These are phyloP conservation scores for Pelagophyceae sp. DNA, from an alignment of 352 stramenopile genomes.

Conservation along the genomic window DNA sequence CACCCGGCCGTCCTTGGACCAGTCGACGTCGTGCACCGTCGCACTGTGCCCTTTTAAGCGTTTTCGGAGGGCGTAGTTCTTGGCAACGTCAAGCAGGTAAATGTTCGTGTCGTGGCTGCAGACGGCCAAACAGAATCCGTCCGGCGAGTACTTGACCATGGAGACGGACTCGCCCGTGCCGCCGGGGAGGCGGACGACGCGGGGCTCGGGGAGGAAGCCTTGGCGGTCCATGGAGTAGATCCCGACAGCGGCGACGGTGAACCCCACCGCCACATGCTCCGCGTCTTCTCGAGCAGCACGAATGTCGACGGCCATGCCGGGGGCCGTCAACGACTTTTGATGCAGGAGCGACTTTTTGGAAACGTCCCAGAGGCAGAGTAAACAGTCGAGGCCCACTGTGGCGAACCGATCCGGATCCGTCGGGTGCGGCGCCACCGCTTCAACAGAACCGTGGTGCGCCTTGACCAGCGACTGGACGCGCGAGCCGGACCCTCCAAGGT, in stretches of 20 bases:
- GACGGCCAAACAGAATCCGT: slow-evolving; percentile 37
- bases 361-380: slow-evolving; percentile 22
- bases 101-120: slow-evolving; percentile 60
- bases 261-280: slow-evolving; percentile 19
- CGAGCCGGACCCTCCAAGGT: background rate
- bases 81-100: slow-evolving; percentile 44
- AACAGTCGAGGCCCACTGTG: slow-evolving; percentile 25
- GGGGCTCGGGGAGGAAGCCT: background rate
- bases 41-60: slow-evolving; percentile 57
- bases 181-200: background rate
- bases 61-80: slow-evolving; percentile 43
- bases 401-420: background rate
- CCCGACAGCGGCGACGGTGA: slow-evolving; percentile 10
- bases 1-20: slow-evolving; percentile 49
- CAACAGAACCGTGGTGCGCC: slow-evolving; percentile 20
- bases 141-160: background rate
- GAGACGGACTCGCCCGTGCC: background rate
- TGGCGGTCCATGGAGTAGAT: background rate
- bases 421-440: slow-evolving; percentile 19
- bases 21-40: slow-evolving; percentile 57
- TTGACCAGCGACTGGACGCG: background rate
- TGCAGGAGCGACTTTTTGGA: background rate
- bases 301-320: slow-evolving; percentile 16
- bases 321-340: background rate
- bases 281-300: background rate